Evolutionary conservation across 1,284 basidiomycete species (phyloP).

Genomic region (Sanghuangporus baumii): DNA sequence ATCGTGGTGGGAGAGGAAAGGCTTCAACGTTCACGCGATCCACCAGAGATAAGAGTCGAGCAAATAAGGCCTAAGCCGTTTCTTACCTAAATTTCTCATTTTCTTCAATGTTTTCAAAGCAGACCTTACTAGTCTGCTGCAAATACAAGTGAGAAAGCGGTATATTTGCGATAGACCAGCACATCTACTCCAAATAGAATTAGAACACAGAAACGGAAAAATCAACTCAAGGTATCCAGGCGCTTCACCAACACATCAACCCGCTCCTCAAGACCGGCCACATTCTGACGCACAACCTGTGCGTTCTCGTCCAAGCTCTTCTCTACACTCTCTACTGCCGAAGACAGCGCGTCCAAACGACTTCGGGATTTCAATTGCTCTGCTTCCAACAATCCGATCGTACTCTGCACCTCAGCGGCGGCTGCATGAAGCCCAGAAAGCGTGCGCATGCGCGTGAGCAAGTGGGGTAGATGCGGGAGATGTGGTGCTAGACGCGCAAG

Average conservation of each 20-base stretch:
- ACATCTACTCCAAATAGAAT: not conserved
- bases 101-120: too few relatives aligned
- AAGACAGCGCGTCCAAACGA: constrained; percentile 60
- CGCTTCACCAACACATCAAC: constrained; percentile 49
- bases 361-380: constrained; percentile 61
- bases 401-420: constrained; percentile 71
- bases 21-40: not conserved
- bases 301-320: constrained; percentile 75
- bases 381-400: constrained; percentile 65
- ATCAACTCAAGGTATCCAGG: constrained; percentile 37
- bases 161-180: not conserved
- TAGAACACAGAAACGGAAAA: not conserved
- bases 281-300: constrained; percentile 62
- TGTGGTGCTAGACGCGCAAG: constrained; percentile 81
- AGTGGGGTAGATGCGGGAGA: constrained; percentile 85
- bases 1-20: not conserved
- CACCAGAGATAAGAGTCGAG: not conserved
- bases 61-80: too few relatives aligned
- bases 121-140: too few relatives aligned
- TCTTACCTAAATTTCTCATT: too few relatives aligned
- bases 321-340: constrained; percentile 68
- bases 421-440: constrained; percentile 79
- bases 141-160: not conserved
- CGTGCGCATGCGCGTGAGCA: constrained; percentile 84
- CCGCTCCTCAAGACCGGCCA: constrained; percentile 62